These are phyloP conservation scores for Crithidia brevicula DNA, from an alignment of 208 protist species.

Conservation along the genomic window DNA sequence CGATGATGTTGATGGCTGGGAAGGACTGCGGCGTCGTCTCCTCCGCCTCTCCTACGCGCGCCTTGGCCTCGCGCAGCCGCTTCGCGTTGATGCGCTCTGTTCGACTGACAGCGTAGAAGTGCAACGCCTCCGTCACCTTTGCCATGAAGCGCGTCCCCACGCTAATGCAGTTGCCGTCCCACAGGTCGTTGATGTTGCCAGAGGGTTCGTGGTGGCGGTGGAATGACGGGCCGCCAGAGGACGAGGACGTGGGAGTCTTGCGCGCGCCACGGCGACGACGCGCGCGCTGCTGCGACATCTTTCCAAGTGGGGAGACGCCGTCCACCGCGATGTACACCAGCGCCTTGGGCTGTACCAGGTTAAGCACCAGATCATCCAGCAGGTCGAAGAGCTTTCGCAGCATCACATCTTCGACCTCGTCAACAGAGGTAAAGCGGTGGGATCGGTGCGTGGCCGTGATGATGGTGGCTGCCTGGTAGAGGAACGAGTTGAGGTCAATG, in stretches of 20 bases:
- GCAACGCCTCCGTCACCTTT: constrained; percentile 71
- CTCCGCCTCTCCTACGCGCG: neutral
- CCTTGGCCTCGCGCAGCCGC: constrained; percentile 46
- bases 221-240: neutral
- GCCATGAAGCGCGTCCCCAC: constrained; percentile 89
- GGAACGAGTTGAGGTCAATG: constrained; percentile 85
- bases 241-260: constrained; percentile 9
- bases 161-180: constrained; percentile 88
- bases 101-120: constrained; percentile 79
- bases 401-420: constrained; percentile 74
- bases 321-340: constrained; percentile 97
- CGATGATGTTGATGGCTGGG: constrained; percentile 86
- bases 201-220: constrained; percentile 14
- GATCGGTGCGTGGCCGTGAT: constrained; percentile 45
- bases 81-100: constrained; percentile 90
- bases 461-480: constrained; percentile 82
- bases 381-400: constrained; percentile 74
- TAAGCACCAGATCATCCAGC: constrained; percentile 80
- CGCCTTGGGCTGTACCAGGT: constrained; percentile 93
- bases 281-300: constrained; percentile 99
- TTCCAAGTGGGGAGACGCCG: constrained; percentile 98
- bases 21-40: constrained; percentile 11
- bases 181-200: constrained; percentile 49
- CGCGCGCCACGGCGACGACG: constrained; percentile 83
- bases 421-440: constrained; percentile 37